Evolutionary conservation across 805 yeast genomes (phyloP).

Genomic region (Saccharomycopsis sp.): DNA sequence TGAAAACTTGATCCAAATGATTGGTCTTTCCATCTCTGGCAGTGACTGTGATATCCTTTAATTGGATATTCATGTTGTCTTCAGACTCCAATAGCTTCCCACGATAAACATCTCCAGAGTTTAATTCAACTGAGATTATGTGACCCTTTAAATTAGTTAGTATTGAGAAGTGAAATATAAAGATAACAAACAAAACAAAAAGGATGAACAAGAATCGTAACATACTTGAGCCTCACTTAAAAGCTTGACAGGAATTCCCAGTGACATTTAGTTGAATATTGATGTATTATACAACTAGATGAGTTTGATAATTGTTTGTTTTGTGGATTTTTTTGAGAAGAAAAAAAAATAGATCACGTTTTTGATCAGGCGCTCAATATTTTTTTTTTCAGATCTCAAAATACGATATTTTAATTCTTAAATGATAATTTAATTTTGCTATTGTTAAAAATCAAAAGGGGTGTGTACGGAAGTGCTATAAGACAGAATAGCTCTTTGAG

Average conservation of each 20-base stretch:
- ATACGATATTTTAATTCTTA: no score
- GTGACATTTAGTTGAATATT: no score
- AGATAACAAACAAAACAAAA: neutral
- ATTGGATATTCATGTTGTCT: slow-evolving; percentile 89
- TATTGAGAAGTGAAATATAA: neutral
- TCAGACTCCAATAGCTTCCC: slow-evolving; percentile 83
- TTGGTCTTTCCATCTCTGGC: slow-evolving; percentile 64
- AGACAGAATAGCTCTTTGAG: neutral
- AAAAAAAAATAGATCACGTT: no score
- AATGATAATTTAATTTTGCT: no score
- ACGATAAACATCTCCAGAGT: slow-evolving; percentile 76
- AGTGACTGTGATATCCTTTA: slow-evolving; percentile 73
- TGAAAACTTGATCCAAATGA: slow-evolving; percentile 74
- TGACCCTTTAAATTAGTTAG: slow-evolving; percentile 50
- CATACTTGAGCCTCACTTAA: slow-evolving; percentile 68
- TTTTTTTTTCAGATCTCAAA: no score
- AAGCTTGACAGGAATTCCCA: slow-evolving; percentile 77
- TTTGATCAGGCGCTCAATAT: no score
- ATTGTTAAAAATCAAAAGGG: neutral
- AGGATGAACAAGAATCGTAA: neutral
- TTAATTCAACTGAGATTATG: slow-evolving; percentile 68
- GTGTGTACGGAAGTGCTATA: neutral
- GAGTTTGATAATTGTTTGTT: no score
- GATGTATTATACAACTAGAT: no score
- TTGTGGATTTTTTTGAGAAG: no score